Conservation (phyloP, 2,329 filamentous ascomycete species). For the Aspergillus cejpii region DNA sequence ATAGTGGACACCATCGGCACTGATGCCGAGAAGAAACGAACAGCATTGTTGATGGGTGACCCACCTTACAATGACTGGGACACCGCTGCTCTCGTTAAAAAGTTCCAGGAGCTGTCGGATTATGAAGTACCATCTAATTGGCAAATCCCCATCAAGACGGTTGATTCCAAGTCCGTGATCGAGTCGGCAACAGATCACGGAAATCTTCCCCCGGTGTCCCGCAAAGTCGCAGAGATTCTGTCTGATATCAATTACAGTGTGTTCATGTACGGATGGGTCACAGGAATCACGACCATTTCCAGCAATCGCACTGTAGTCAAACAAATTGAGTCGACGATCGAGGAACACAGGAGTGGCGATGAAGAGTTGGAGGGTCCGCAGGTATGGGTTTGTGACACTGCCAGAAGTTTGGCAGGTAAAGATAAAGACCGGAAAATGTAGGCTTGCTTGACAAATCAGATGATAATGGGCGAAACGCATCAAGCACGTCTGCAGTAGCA, state of each 20-base stretch:
- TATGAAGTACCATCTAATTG: constrained; percentile 50
- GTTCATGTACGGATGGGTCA: constrained; percentile 65
- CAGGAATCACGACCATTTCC: constrained; percentile 59
- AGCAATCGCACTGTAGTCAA: constrained; percentile 63
- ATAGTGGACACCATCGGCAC: constrained; percentile 61
- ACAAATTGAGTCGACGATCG: constrained; percentile 55
- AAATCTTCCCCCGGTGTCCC: constrained; percentile 43
- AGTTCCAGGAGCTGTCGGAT: constrained; percentile 46
- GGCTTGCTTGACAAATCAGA: constrained; percentile 2
- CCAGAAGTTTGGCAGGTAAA: constrained; percentile 61
- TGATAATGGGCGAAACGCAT: no score
- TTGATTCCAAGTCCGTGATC: constrained; percentile 45
- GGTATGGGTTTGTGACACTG: constrained; percentile 60
- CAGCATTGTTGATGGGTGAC: constrained; percentile 52
- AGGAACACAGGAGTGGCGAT: constrained; percentile 44
- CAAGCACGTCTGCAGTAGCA: not conserved
- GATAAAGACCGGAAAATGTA: constrained; percentile 45
- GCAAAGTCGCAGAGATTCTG: constrained; percentile 43
- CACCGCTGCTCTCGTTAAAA: constrained; percentile 28
- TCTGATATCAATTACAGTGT: constrained; percentile 61
- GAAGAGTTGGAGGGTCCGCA: constrained; percentile 52
- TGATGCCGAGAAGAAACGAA: constrained; percentile 53
- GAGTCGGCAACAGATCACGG: constrained; percentile 26
- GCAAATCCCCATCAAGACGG: constrained; percentile 55
- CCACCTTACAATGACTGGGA: constrained; percentile 30